phyloP scores from a whole-genome alignment of 2,329 filamentous ascomycete genomes.

The Talaromyces funiculosus region DNA sequence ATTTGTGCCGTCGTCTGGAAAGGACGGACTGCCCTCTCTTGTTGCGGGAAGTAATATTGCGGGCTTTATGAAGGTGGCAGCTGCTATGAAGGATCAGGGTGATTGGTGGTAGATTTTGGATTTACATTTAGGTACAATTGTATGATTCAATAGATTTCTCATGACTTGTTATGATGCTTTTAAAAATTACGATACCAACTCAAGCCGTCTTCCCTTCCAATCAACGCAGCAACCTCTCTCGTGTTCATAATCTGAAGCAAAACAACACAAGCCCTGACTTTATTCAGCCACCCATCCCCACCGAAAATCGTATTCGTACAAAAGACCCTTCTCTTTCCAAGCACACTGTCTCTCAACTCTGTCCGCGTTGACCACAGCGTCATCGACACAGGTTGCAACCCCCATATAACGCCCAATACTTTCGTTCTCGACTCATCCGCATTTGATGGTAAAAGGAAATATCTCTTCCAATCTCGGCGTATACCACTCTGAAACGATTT shows the following conservation, averaged over 20 bases:
- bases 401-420: not conserved
- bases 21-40: constrained; percentile 81
- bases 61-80: constrained; percentile 91
- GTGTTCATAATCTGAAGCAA: not conserved
- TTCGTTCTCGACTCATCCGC: not conserved
- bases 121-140: not conserved
- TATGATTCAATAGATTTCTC: not conserved
- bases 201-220: not conserved
- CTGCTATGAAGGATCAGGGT: constrained; percentile 92
- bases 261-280: not conserved
- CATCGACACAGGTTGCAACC: not conserved
- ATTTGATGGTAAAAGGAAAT: not conserved
- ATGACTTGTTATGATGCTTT: too few species aligned
- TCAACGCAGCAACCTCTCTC: not conserved
- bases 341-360: not conserved
- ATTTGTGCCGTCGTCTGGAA: constrained; percentile 68
- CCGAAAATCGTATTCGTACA: not conserved
- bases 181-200: not conserved
- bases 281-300: not conserved
- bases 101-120: constrained; percentile 65
- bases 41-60: constrained; percentile 96
- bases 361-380: not conserved
- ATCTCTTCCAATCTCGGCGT: not conserved
- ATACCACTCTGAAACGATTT: not conserved
- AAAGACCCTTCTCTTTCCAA: not conserved